These are phyloP conservation scores for Phellopilus nigrolimitatus DNA, from an alignment of 1,284 basidiomycete genomes.

Conservation along the genomic window DNA sequence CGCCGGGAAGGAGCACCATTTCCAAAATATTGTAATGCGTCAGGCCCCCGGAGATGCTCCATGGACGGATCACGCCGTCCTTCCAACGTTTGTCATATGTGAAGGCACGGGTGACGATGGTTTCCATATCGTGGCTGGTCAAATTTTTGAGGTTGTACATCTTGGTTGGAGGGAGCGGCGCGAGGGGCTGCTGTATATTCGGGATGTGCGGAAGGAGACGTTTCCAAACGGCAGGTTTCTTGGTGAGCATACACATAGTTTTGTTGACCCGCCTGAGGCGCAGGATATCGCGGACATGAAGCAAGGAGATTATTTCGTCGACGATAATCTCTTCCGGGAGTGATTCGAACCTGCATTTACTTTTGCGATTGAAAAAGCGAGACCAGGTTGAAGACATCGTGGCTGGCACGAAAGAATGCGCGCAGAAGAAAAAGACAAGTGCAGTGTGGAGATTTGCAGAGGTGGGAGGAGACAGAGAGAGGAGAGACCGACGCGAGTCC, in stretches of 20 bases:
- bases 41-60: background rate
- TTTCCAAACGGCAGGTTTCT: constrained; percentile 67
- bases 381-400: constrained; percentile 5
- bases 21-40: constrained; percentile 46
- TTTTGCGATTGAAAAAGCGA: constrained; percentile 5
- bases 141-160: constrained; percentile 39
- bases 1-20: constrained; percentile 62
- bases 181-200: constrained; percentile 48
- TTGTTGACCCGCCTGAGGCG: constrained; percentile 36
- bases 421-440: background rate
- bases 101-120: constrained; percentile 54
- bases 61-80: constrained; percentile 22
- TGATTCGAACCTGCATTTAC: background rate
- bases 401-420: background rate
- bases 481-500: background rate
- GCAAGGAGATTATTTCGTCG: constrained; percentile 13
- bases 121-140: constrained; percentile 56
- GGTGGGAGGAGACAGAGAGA: background rate
- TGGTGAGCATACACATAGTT: constrained; percentile 53
- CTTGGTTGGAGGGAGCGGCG: constrained; percentile 57
- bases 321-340: constrained; percentile 19
- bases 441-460: background rate
- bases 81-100: constrained; percentile 59
- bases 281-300: constrained; percentile 16
- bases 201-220: constrained; percentile 41